These are phyloP conservation scores for Salisapilia sapeloensis DNA, from an alignment of 352 stramenopile genomes.

Conservation along the genomic window DNA sequence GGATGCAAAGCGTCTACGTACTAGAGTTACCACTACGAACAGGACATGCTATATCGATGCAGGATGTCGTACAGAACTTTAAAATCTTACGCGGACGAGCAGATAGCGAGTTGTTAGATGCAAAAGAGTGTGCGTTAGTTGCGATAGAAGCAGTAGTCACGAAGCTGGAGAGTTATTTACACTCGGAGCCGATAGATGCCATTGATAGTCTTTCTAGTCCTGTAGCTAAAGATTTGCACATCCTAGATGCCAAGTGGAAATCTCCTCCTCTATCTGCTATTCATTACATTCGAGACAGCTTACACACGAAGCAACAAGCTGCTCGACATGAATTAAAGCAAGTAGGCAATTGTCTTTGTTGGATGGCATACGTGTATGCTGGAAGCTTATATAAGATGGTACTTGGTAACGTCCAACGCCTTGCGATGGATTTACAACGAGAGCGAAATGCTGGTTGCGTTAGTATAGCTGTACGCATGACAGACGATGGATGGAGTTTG, in stretches of 20 bases:
- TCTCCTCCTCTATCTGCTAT: slow-evolving; percentile 34
- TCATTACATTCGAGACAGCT: slow-evolving; percentile 8
- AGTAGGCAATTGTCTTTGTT: slow-evolving; percentile 25
- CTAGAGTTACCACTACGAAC: slow-evolving; percentile 17
- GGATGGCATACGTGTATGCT: slow-evolving; percentile 58
- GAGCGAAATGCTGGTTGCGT: slow-evolving; percentile 22
- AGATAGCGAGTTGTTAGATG: slow-evolving; percentile 47
- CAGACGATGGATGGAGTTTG: slow-evolving; percentile 15
- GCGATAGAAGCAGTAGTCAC: slow-evolving; percentile 37
- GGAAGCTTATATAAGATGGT: slow-evolving; percentile 58
- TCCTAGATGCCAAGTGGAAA: slow-evolving; percentile 37
- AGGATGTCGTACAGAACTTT: slow-evolving; percentile 24
- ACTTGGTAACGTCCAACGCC: slow-evolving; percentile 13
- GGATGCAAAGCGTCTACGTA: slow-evolving; percentile 21
- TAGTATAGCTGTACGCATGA: slow-evolving; percentile 28
- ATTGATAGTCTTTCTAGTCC: slow-evolving; percentile 29
- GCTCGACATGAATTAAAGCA: slow-evolving; percentile 24
- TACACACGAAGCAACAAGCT: slow-evolving; percentile 20
- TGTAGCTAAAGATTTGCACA: slow-evolving; percentile 21
- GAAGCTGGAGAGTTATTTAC: slow-evolving; percentile 13
- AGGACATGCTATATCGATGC: slow-evolving; percentile 9
- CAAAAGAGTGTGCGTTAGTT: slow-evolving; percentile 31
- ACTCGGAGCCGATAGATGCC: slow-evolving; percentile 21
- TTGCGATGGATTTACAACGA: slow-evolving; percentile 12
- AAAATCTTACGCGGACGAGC: slow-evolving; percentile 13